Conservation (phyloP, 2,329 filamentous ascomycete species). For the Blastomyces silverae region DNA sequence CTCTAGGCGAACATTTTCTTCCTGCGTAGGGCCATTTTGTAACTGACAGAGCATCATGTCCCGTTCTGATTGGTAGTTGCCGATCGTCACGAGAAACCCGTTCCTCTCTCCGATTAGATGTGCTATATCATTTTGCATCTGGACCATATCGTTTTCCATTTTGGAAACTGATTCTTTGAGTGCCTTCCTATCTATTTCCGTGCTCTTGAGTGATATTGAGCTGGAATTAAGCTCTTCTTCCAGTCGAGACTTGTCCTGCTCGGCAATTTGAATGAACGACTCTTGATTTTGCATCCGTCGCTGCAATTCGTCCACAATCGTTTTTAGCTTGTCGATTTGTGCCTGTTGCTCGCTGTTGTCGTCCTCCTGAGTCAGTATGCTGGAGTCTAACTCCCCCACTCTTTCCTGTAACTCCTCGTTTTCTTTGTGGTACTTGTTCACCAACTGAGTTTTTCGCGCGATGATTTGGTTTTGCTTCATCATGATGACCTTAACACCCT, state of each 20-base stretch:
- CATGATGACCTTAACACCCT: not conserved
- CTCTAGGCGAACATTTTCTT: constrained; percentile 12
- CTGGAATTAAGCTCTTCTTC: not conserved
- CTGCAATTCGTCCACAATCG: not conserved
- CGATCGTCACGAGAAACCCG: constrained; percentile 8
- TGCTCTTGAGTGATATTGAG: not conserved
- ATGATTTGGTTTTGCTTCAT: constrained; percentile 5
- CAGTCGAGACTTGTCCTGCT: constrained; percentile 5
- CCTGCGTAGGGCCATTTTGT: constrained; percentile 2
- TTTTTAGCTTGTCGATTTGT: not conserved
- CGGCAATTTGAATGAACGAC: constrained; percentile 5
- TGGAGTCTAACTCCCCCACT: constrained; percentile 1
- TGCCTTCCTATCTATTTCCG: constrained; percentile 8
- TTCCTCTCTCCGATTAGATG: constrained; percentile 15
- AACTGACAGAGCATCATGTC: constrained; percentile 14
- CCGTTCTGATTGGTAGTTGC: constrained; percentile 12
- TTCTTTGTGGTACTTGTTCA: not conserved
- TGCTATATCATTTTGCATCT: constrained; percentile 11
- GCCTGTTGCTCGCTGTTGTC: not conserved
- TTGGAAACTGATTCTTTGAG: constrained; percentile 2
- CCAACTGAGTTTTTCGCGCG: not conserved
- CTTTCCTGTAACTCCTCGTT: not conserved
- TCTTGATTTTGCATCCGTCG: constrained; percentile 4
- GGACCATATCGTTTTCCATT: not conserved
- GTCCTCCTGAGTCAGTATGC: not conserved